A percentile compares a stretch with the other conserved stretches of the same genome.
phyloP scores from a whole-genome alignment of 352 stramenopile genomes.

The Peronospora belbahrii region DNA sequence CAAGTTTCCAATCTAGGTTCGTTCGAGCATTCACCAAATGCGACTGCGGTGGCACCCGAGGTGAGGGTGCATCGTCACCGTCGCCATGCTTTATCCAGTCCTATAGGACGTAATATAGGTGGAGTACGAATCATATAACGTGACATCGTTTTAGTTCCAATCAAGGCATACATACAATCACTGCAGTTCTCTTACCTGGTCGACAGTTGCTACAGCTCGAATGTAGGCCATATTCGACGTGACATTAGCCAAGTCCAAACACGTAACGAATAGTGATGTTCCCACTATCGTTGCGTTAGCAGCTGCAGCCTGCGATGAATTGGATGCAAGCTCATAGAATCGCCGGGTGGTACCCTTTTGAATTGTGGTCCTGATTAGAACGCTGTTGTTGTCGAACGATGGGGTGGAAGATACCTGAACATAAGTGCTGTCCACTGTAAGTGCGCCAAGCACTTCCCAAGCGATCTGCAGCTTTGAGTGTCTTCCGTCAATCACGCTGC shows the following conservation, averaged over 20 bases:
- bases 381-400: slow-evolving; percentile 35
- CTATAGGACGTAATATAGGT: no score
- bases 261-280: slow-evolving; percentile 66
- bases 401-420: slow-evolving; percentile 50
- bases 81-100: slow-evolving; percentile 54
- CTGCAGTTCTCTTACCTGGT: slow-evolving; percentile 36
- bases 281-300: slow-evolving; percentile 37
- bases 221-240: slow-evolving; percentile 46
- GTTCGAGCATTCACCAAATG: slow-evolving; percentile 79
- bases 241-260: slow-evolving; percentile 39
- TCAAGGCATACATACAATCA: background rate
- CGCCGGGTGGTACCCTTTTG: slow-evolving; percentile 50
- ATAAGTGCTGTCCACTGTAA: slow-evolving; percentile 67
- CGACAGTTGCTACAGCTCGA: slow-evolving; percentile 57
- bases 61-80: slow-evolving; percentile 46
- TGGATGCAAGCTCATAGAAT: slow-evolving; percentile 48
- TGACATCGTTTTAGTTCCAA: background rate
- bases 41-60: slow-evolving; percentile 60
- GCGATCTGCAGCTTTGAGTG: slow-evolving; percentile 51
- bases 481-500: slow-evolving; percentile 14
- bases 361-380: slow-evolving; percentile 37
- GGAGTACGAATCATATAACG: no score
- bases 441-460: slow-evolving; percentile 73
- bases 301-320: slow-evolving; percentile 22
- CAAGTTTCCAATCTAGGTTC: slow-evolving; percentile 48